Evolutionary conservation across 148 eudicot genomes (phyloP).

Genomic region (Gaultheria prostrata): DNA sequence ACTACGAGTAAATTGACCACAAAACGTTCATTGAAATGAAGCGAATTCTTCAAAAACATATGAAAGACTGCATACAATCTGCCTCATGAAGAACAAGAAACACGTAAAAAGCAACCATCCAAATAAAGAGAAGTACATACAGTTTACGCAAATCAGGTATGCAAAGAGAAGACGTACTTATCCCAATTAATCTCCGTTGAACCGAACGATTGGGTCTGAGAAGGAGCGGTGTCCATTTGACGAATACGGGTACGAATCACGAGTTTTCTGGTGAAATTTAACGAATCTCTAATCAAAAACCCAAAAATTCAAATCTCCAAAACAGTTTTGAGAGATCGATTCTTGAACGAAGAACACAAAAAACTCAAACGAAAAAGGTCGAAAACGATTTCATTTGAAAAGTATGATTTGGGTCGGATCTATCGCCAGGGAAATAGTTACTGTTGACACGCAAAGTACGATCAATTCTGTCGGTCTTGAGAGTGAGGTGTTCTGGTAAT

Average conservation of each 20-base stretch:
- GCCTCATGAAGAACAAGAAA: background rate
- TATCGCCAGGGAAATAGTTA: background rate
- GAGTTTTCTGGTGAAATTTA: background rate
- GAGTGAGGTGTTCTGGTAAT: too few species aligned
- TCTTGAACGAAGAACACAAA: background rate
- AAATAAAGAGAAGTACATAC: background rate
- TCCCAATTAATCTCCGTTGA: slow-evolving; percentile 97
- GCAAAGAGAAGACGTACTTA: slow-evolving; percentile 46
- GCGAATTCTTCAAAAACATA: background rate
- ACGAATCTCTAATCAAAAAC: background rate
- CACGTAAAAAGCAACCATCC: background rate
- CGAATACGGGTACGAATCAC: background rate
- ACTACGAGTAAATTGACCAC: background rate
- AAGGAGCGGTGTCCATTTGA: slow-evolving; percentile 45
- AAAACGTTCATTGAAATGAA: background rate
- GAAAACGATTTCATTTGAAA: background rate
- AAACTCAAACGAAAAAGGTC: background rate
- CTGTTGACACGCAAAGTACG: background rate
- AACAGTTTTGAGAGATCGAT: background rate
- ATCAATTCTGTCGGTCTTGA: background rate
- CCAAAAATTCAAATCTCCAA: slow-evolving; percentile 1
- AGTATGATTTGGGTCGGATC: background rate
- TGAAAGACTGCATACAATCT: background rate
- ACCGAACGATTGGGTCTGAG: slow-evolving; percentile 52
- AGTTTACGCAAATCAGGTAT: background rate